Conservation (phyloP, 495 filamentous ascomycete genomes). For the Aspergillus asperescens region DNA sequence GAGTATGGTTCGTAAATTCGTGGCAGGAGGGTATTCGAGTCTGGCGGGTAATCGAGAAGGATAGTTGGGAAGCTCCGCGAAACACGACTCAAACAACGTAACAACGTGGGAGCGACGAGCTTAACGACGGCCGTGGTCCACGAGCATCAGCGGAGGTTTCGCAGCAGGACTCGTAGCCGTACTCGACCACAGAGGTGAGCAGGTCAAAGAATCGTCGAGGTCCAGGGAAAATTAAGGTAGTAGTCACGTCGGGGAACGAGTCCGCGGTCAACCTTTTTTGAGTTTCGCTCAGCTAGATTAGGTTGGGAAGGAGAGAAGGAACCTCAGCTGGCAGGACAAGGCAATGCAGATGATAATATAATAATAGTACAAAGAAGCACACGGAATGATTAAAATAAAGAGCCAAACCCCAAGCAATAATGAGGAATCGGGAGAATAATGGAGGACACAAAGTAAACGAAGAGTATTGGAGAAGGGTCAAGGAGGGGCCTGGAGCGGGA, state of each 20-base stretch:
- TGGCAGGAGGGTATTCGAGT: not conserved
- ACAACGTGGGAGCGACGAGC: not conserved
- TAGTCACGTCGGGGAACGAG: conserved; percentile 1
- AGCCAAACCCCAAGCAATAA: conserved; percentile 1
- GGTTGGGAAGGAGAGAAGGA: not conserved
- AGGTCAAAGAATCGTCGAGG: not conserved
- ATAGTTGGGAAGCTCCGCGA: not conserved
- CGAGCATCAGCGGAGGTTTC: not conserved
- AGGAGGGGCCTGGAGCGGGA: conserved; percentile 9
- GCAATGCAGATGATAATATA: conserved; percentile 2
- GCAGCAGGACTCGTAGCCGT: not conserved
- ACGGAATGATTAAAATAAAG: conserved; percentile 2
- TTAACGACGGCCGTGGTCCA: not conserved
- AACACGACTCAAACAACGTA: not conserved
- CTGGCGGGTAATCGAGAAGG: not conserved
- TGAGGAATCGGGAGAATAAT: conserved; percentile 2
- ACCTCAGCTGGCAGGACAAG: not conserved
- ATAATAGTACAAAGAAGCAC: not conserved
- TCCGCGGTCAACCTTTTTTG: conserved; percentile 5
- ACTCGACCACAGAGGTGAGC: not conserved
- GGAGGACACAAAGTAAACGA: not conserved
- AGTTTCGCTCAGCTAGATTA: conserved; percentile 2
- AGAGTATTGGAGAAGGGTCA: conserved; percentile 4
- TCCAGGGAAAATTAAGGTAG: not conserved
- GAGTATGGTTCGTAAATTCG: conserved; percentile 5